phyloP scores from a whole-genome alignment of 2,329 filamentous ascomycete genomes.

The Moelleriella libera region DNA sequence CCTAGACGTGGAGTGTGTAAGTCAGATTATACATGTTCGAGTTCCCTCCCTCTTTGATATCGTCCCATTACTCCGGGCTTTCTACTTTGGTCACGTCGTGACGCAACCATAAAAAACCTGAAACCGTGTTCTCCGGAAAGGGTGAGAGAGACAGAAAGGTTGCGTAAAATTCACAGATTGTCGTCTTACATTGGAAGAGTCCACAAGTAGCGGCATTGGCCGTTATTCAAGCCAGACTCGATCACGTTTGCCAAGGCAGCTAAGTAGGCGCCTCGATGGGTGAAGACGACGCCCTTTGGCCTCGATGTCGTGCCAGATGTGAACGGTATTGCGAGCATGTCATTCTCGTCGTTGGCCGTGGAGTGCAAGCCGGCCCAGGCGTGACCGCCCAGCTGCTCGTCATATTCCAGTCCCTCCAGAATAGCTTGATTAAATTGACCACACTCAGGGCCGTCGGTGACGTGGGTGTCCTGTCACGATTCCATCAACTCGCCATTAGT shows the following conservation, averaged over 20 bases:
- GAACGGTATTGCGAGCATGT: constrained; percentile 76
- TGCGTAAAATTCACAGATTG: constrained; percentile 21
- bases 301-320: constrained; percentile 85
- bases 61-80: no score
- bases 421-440: constrained; percentile 79
- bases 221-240: constrained; percentile 70
- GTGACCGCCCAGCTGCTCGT: constrained; percentile 46
- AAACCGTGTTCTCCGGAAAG: background rate
- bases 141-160: background rate
- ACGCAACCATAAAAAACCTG: background rate
- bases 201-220: constrained; percentile 75
- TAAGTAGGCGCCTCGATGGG: constrained; percentile 76
- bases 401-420: constrained; percentile 62
- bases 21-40: no score
- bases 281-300: constrained; percentile 89
- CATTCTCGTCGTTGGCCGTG: constrained; percentile 62
- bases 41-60: no score
- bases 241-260: constrained; percentile 75
- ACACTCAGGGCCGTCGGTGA: constrained; percentile 54
- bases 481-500: background rate
- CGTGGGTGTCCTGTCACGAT: constrained; percentile 57
- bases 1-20: constrained; percentile 14
- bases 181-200: constrained; percentile 67
- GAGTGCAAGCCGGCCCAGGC: constrained; percentile 69
- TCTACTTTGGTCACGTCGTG: no score